Base-by-base conservation (phyloP, 495 filamentous ascomycete genomes). In the Podospora tetraspora region DNA sequence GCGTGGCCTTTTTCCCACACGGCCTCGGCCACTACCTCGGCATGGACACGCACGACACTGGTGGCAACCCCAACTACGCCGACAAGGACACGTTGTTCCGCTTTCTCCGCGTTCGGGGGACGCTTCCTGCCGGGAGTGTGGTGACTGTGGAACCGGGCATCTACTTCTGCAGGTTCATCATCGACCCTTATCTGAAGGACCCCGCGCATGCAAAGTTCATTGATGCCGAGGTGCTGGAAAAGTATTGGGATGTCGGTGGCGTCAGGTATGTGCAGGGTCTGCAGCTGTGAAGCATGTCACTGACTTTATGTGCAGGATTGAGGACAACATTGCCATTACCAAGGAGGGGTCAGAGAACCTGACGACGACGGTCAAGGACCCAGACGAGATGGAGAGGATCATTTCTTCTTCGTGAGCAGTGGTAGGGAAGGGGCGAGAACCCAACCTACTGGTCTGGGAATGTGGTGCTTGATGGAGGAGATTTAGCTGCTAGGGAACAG, bases 161-260 rank as follows among this genome's bases (percentile, higher is more conserved):
- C 63, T 97, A 97, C 76, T 99, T 98, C 76, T 97, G 94, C 77
- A 84, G 87, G 58, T 98, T 94, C 75, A 97, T 97, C 69, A 91
- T 99, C 69, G 88, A 90, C 61, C 93, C 92, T 7, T 94, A 88
- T 75, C 74, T 96, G 61, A 84, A 88, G 68, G 86, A 93, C 67
- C 82, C 85, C 8, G 88, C 88, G 69, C 86, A 91, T 71, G 78
- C 84, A 11, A 84, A 89, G 70, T 93, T 87, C 71, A 94, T 97
- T 69, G 85, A 96, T 73, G 78, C 84, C 34, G 81, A 82, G 22
- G 90, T 94, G 30, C 72, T 97, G 70, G 87, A 94, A 60, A 85
- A 82, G 70, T 97, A 94, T 77, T 97, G 93, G 94, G 87, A 86
- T 64, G 93, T 97, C 8, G 94, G 94, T 56, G 94, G 94, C 66